phyloP scores from a whole-genome alignment of 495 filamentous ascomycete species.

The Eremomyces bilateralis region DNA sequence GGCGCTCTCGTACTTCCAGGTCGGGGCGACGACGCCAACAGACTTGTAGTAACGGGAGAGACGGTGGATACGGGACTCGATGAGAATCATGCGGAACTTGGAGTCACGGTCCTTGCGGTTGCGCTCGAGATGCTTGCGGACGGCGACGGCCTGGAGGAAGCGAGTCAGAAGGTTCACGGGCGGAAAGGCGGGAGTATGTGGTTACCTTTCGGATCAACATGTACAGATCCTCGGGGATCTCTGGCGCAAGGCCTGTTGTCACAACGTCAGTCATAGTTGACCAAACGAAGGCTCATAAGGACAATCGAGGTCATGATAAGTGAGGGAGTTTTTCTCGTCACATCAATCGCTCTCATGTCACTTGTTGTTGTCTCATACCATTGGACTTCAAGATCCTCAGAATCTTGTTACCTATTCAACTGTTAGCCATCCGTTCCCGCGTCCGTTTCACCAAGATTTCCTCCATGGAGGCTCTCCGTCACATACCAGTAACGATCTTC shows the following conservation, averaged over 20 bases:
- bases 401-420: slow-evolving; percentile 76
- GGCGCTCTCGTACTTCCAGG: slow-evolving; percentile 70
- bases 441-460: background rate
- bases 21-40: slow-evolving; percentile 91
- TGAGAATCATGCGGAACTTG: slow-evolving; percentile 99
- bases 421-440: slow-evolving; percentile 3
- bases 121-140: slow-evolving; percentile 99
- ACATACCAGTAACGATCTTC: slow-evolving; percentile 84
- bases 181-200: background rate
- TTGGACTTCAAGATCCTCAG: slow-evolving; percentile 90
- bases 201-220: slow-evolving; percentile 98
- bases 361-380: slow-evolving; percentile 47
- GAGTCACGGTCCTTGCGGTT: slow-evolving; percentile 99
- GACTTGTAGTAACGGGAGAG: slow-evolving; percentile 96
- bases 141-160: slow-evolving; percentile 57
- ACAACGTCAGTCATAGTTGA: slow-evolving; percentile 84
- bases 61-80: slow-evolving; percentile 99
- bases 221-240: slow-evolving; percentile 93
- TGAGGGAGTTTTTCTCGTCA: too few relatives aligned
- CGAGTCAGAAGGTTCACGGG: background rate
- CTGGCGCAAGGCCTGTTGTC: slow-evolving; percentile 87
- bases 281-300: slow-evolving; percentile 82
- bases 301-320: too few relatives aligned
- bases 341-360: too few relatives aligned
- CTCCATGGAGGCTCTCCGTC: background rate